Conservation (phyloP, 495 filamentous ascomycete genomes). For the Penicillium bialowiezense region DNA sequence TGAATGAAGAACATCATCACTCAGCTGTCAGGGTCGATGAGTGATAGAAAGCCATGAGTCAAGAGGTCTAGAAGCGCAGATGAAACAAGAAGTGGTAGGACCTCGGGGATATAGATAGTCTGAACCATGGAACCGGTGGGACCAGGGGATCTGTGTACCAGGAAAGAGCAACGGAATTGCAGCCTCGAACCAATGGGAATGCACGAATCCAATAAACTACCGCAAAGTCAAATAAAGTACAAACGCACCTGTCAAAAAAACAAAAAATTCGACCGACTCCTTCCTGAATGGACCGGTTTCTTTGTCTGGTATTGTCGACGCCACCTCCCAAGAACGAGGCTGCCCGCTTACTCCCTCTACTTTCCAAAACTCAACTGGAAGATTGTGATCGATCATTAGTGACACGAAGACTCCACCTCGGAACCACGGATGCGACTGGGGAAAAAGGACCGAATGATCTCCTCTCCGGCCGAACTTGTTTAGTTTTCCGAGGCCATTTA, state of each 20-base stretch:
- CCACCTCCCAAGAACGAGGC: no score
- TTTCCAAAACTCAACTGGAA: not conserved
- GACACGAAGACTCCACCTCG: not conserved
- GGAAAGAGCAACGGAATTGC: no score
- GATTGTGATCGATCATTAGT: not conserved
- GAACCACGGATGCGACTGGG: not conserved
- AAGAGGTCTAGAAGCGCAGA: not conserved
- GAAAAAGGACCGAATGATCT: not conserved
- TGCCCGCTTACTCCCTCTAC: no score
- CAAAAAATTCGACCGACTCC: not conserved
- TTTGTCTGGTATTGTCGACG: no score
- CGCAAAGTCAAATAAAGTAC: not conserved
- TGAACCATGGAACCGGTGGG: conserved; percentile 7
- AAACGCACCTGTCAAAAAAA: not conserved
- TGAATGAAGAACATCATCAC: no score
- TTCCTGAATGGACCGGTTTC: not conserved
- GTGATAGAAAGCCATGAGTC: not conserved
- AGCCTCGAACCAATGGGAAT: not conserved
- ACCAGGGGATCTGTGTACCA: not conserved
- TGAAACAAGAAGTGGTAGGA: no score
- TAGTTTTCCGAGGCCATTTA: not conserved
- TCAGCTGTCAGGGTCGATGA: no score
- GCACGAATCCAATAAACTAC: not conserved
- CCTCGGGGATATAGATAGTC: no score
- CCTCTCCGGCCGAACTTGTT: not conserved